Conservation (phyloP, 345 rosid species). For the Nasturtium officinale region DNA sequence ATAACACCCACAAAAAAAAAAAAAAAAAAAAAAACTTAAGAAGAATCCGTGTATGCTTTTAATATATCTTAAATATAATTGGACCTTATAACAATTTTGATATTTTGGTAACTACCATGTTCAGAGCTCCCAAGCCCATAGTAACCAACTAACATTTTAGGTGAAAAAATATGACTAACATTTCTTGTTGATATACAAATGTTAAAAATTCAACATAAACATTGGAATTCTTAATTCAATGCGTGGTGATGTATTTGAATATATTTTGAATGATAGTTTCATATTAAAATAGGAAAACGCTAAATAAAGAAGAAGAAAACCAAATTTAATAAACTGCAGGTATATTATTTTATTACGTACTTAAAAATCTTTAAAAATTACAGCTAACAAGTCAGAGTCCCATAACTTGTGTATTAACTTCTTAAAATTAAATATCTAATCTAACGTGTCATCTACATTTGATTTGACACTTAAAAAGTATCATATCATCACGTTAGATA, state of each 20-base stretch:
- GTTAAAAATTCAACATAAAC: neutral
- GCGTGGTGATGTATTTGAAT: neutral
- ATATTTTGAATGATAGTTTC: neutral
- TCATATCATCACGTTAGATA: neutral
- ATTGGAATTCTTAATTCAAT: neutral
- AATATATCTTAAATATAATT: neutral
- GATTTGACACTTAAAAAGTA: slow-evolving; percentile 22
- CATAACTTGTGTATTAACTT: neutral
- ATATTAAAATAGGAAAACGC: neutral
- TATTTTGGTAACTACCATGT: neutral
- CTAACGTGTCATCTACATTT: slow-evolving; percentile 17
- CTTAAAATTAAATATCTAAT: neutral
- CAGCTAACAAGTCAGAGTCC: neutral
- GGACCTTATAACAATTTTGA: neutral
- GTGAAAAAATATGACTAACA: too few relatives aligned
- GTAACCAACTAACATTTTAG: too few relatives aligned
- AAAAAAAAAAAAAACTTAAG: neutral
- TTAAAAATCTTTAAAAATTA: too few relatives aligned
- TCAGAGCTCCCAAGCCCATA: neutral
- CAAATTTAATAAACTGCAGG: too few relatives aligned
- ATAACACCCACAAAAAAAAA: neutral
- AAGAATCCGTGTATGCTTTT: neutral
- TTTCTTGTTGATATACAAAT: too few relatives aligned
- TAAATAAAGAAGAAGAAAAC: neutral
- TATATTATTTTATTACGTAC: neutral